These are phyloP conservation scores for Mitragyna speciosa DNA, from an alignment of 257 asterid species.

Conservation along the genomic window DNA sequence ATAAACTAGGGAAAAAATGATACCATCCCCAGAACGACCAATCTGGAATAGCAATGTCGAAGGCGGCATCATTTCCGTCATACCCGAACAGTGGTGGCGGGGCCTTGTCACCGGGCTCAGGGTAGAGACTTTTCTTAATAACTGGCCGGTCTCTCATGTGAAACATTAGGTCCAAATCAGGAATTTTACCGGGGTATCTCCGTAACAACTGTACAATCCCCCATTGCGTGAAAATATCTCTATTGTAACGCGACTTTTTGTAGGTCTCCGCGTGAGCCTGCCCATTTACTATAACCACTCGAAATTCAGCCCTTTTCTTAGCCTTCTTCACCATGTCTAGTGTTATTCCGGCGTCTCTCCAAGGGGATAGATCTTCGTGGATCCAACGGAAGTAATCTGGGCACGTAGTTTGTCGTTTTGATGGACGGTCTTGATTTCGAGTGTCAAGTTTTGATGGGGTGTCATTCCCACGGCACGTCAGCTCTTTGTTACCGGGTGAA, in stretches of 20 bases:
- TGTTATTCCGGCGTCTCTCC: slow-evolving; percentile 37
- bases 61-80: slow-evolving; percentile 27
- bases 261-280: slow-evolving; percentile 25
- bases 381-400: slow-evolving; percentile 40
- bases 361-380: slow-evolving; percentile 33
- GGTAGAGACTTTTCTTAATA: slow-evolving; percentile 1
- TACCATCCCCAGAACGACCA: slow-evolving; percentile 59
- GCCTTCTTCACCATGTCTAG: slow-evolving; percentile 28
- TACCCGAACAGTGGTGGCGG: slow-evolving; percentile 37
- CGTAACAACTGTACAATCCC: slow-evolving; percentile 37
- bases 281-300: slow-evolving; percentile 33
- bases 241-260: slow-evolving; percentile 17
- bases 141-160: slow-evolving; percentile 27
- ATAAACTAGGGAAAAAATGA: background rate
- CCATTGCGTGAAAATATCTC: slow-evolving; percentile 31
- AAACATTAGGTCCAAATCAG: slow-evolving; percentile 40
- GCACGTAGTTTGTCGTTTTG: slow-evolving; percentile 8
- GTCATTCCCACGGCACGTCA: slow-evolving; percentile 25
- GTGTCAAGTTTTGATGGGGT: slow-evolving; percentile 20
- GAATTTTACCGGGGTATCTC: slow-evolving; percentile 35
- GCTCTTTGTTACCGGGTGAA: slow-evolving; percentile 2
- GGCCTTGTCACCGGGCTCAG: slow-evolving; percentile 15
- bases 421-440: background rate
- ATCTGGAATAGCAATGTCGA: slow-evolving; percentile 44
- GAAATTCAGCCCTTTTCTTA: slow-evolving; percentile 22